Conservation (phyloP, 2,329 filamentous ascomycete species). For the Cyclaneusma minus region DNA sequence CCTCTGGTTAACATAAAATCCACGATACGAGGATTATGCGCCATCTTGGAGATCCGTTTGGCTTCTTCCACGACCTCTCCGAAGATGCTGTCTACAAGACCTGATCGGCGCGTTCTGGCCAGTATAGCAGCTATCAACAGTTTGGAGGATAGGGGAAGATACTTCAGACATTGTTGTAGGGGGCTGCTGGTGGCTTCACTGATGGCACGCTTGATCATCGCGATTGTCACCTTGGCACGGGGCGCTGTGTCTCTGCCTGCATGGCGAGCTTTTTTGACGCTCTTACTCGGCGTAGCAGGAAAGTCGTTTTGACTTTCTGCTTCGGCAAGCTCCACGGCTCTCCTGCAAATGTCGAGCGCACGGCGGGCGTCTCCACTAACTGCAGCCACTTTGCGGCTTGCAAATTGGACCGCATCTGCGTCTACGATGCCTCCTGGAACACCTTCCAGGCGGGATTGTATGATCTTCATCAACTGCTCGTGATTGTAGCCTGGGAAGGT, state of each 20-base stretch:
- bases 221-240: slow-evolving; percentile 63
- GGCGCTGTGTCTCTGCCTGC: slow-evolving; percentile 7
- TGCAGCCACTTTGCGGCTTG: slow-evolving; percentile 87
- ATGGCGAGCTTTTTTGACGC: slow-evolving; percentile 18
- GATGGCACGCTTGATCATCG: slow-evolving; percentile 86
- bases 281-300: slow-evolving; percentile 48
- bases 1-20: slow-evolving; percentile 32
- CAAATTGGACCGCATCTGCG: slow-evolving; percentile 87
- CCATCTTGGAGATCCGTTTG: slow-evolving; percentile 48
- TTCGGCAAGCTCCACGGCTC: slow-evolving; percentile 90
- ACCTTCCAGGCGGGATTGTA: slow-evolving; percentile 79
- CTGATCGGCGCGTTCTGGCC: slow-evolving; percentile 64
- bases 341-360: slow-evolving; percentile 85
- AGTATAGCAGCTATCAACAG: slow-evolving; percentile 74
- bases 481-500: slow-evolving; percentile 97
- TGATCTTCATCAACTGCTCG: slow-evolving; percentile 93
- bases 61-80: slow-evolving; percentile 85
- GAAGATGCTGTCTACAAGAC: slow-evolving; percentile 73
- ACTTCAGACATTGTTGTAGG: slow-evolving; percentile 73
- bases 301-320: slow-evolving; percentile 33
- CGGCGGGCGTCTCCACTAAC: slow-evolving; percentile 88
- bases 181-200: slow-evolving; percentile 89
- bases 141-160: slow-evolving; percentile 68
- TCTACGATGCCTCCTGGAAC: slow-evolving; percentile 85
- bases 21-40: slow-evolving; percentile 42